Evolutionary conservation across 495 filamentous ascomycete genomes (phyloP).

Genomic region (Penicillium maclennaniae): DNA sequence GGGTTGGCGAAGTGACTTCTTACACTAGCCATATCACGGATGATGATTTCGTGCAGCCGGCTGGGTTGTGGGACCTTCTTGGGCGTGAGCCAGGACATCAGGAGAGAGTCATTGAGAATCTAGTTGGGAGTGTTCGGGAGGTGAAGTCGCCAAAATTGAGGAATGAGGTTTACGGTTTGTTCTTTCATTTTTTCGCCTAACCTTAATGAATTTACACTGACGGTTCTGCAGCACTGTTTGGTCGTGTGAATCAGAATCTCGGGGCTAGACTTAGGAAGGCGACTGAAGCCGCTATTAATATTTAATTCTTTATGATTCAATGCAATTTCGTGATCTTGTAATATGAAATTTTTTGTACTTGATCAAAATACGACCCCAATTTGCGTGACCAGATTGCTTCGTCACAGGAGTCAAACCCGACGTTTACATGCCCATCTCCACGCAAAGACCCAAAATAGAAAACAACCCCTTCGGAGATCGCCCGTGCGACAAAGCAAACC

Average conservation of each 20-base stretch:
- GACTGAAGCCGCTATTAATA: background rate
- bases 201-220: background rate
- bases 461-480: background rate
- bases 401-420: too few species aligned
- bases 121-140: slow-evolving; percentile 34
- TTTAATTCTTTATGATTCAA: background rate
- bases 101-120: slow-evolving; percentile 55
- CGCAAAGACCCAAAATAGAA: background rate
- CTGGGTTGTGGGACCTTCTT: slow-evolving; percentile 43
- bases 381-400: too few species aligned
- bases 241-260: background rate
- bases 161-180: slow-evolving; percentile 24
- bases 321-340: too few species aligned
- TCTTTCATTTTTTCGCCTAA: background rate
- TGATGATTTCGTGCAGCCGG: slow-evolving; percentile 21
- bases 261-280: background rate
- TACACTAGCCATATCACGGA: slow-evolving; percentile 24
- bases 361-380: background rate
- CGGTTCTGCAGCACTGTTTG: background rate
- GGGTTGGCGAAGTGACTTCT: slow-evolving; percentile 41
- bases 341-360: too few species aligned
- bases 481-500: background rate
- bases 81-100: slow-evolving; percentile 55
- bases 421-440: too few species aligned
- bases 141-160: slow-evolving; percentile 21